Evolutionary conservation across 2,329 filamentous ascomycete genomes (phyloP), one percentile per base, ranked within the genome.

Genomic region (Domatiomyces catenatus): DNA sequence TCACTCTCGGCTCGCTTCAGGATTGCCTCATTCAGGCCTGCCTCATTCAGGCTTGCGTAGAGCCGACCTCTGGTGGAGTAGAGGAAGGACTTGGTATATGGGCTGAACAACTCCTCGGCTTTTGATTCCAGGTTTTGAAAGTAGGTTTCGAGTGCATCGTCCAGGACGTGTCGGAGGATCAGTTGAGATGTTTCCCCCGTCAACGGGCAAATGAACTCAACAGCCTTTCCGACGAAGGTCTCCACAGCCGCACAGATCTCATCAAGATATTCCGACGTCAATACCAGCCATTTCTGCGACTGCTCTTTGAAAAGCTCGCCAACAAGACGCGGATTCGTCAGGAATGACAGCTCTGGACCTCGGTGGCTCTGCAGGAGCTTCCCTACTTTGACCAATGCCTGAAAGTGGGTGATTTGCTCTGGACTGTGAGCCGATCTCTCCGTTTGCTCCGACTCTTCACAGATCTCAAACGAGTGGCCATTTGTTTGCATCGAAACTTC

Each of bases 401-500:
- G 45, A 2, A 19, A 2, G 46, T 36, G 18, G 36, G 51, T 46
- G 47, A 52, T 43, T 24, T 17, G 8, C 43, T 47, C 19, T 1
- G 51, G 52, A 4, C n/a, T 3, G 19, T 28, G 24, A 36, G 28
- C 4, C 28, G 8, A 36, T 10, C 12, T 36, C 28, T 58, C 53
- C 7, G 54, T 52, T 36, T 8, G 53, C 58, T 59, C 58, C 18
- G 2, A 44, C 1, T 2, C 28, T 20, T 10, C 8, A 36, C 28
- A 8, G 26, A 61, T 55, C 18, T 57, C 39, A 48, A 60, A 60
- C 18, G 44, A 54, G 48, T 62, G 59, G 7, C 60, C 59, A 3
- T 52, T 45, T 12, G 44, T 50, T 18, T 52, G 54, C 59, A 62
- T 61, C 18, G 56, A 47, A 2, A 44, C 18, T 42, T 59, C 56